A percentile compares a stretch with the other conserved stretches of the same genome.
Conservation (phyloP, 2,329 filamentous ascomycete genomes). For the Penicillium aurantiogriseum region DNA sequence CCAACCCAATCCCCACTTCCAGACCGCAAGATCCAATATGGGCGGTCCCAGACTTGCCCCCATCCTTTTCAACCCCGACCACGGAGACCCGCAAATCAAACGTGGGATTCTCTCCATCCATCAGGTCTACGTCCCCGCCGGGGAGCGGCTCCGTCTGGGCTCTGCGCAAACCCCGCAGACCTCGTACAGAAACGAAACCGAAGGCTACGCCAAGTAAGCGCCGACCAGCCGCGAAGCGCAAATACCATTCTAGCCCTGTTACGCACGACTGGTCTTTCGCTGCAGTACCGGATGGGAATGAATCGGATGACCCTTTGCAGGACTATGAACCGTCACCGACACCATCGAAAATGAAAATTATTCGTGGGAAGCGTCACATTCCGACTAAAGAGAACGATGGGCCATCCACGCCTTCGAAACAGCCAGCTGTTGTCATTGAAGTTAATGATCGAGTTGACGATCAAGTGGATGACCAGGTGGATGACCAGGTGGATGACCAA, state of each 20-base stretch:
- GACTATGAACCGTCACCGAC: conserved; percentile 35
- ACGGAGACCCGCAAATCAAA: conserved; percentile 14
- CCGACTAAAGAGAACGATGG: neutral
- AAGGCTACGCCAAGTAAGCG: conserved; percentile 21
- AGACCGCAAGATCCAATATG: conserved; percentile 19
- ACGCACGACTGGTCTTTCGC: conserved; percentile 41
- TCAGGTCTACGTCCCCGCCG: conserved; percentile 33
- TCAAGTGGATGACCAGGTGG: neutral
- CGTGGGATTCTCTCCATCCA: conserved; percentile 7
- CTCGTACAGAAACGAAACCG: conserved; percentile 24
- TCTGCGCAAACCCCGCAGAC: conserved; percentile 27
- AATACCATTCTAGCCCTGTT: conserved; percentile 30
- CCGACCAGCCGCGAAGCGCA: conserved; percentile 23
- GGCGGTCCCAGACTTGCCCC: conserved; percentile 23
- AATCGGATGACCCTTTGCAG: conserved; percentile 46
- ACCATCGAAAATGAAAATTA: conserved; percentile 23
- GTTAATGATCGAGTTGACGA: neutral
- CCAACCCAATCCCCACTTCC: conserved; percentile 3
- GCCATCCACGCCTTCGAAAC: neutral
- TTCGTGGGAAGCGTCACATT: conserved; percentile 22
- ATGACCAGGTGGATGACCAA: too few relatives aligned
- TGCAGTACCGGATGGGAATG: conserved; percentile 32
- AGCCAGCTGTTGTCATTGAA: neutral
- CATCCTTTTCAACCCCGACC: conserved; percentile 19
- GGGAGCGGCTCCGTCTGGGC: conserved; percentile 41